Evolutionary conservation across 164 flowering plant species (phyloP).

Genomic region (Pachysandra terminalis): DNA sequence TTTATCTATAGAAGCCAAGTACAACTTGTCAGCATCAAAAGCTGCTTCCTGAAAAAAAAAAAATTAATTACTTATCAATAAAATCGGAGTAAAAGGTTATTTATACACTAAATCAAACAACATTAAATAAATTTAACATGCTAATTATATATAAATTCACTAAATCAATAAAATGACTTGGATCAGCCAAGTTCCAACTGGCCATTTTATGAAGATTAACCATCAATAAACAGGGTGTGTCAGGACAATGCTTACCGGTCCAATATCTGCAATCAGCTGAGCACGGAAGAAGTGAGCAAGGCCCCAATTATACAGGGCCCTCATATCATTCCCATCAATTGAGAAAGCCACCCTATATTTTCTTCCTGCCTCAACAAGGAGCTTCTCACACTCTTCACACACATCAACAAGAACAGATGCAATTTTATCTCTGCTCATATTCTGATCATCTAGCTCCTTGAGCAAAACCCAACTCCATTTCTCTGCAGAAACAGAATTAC

Average conservation of each 20-base stretch:
- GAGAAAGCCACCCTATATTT: slow-evolving; percentile 72
- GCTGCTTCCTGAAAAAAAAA: slow-evolving; percentile 69
- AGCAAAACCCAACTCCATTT: slow-evolving; percentile 15
- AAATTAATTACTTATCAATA: background rate
- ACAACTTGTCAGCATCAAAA: slow-evolving; percentile 84
- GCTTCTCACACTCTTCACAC: slow-evolving; percentile 94
- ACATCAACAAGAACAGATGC: slow-evolving; percentile 53
- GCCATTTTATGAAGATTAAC: background rate
- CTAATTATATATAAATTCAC: background rate
- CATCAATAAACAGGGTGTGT: background rate
- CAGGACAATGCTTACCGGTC: slow-evolving; percentile 60
- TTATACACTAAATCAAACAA: no score
- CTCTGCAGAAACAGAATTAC: slow-evolving; percentile 24
- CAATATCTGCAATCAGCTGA: slow-evolving; percentile 89
- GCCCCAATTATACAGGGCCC: slow-evolving; percentile 95
- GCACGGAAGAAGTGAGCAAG: slow-evolving; percentile 90
- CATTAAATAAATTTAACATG: background rate
- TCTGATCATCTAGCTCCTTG: slow-evolving; percentile 26
- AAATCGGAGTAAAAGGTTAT: background rate
- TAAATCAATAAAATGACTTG: no score
- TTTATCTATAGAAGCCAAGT: slow-evolving; percentile 90
- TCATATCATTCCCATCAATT: slow-evolving; percentile 75
- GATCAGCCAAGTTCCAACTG: background rate
- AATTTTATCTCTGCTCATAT: slow-evolving; percentile 41
- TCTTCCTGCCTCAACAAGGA: slow-evolving; percentile 88